Evolutionary conservation across 2,329 filamentous ascomycete species (phyloP).

Genomic region (Beauveria medogensis): DNA sequence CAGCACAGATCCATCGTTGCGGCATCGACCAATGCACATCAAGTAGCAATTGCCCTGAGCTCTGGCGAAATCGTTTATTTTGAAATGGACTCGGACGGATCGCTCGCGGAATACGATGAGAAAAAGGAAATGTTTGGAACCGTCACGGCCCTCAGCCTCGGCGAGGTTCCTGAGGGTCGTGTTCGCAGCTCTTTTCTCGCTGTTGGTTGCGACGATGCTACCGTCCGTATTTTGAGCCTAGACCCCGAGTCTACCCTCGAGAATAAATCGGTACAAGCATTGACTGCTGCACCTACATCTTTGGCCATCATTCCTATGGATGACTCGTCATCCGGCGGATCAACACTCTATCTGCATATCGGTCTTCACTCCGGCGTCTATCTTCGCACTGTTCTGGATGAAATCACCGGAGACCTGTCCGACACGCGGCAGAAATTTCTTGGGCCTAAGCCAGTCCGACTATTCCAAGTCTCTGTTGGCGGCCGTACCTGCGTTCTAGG

Average conservation of each 20-base stretch:
- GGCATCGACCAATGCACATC: conserved; percentile 84
- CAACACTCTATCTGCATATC: conserved; percentile 89
- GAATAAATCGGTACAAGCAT: conserved; percentile 87
- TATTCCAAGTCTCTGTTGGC: conserved; percentile 86
- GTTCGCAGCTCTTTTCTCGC: conserved; percentile 87
- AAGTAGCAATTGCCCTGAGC: conserved; percentile 88
- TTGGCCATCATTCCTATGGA: conserved; percentile 92
- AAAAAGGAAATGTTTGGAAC: conserved; percentile 93
- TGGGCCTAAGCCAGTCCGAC: conserved; percentile 78
- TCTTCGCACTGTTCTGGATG: conserved; percentile 86
- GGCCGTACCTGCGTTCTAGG: conserved; percentile 79
- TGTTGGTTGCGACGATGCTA: conserved; percentile 94
- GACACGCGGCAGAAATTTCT: conserved; percentile 93
- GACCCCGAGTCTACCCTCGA: conserved; percentile 86
- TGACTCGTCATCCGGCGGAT: conserved; percentile 82
- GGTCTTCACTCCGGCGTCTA: conserved; percentile 94
- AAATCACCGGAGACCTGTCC: conserved; percentile 89
- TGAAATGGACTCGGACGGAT: conserved; percentile 89
- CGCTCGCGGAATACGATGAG: conserved; percentile 87
- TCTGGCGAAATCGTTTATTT: conserved; percentile 98
- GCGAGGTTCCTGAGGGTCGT: conserved; percentile 83
- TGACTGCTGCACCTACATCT: conserved; percentile 83
- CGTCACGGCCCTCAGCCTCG: conserved; percentile 89
- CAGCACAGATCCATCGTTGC: conserved; percentile 93
- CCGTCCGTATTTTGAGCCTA: conserved; percentile 83